Base-by-base conservation (phyloP, 495 filamentous ascomycete species). In the Aspergillus saccharolyticus region DNA sequence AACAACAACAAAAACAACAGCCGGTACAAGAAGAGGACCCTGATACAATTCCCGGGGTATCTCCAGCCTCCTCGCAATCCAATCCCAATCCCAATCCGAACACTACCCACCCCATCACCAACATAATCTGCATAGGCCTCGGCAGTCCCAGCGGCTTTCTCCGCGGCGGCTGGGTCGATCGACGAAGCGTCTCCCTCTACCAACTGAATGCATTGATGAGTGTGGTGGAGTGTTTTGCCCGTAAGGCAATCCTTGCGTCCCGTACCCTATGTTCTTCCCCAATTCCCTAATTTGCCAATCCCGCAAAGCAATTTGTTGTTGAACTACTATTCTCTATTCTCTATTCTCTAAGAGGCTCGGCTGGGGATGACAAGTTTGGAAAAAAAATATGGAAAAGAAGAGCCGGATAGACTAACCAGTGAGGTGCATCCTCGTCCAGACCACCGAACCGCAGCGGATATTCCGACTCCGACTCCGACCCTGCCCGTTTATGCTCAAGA, bases 181-280 rank as follows among this genome's bases (percentile, higher is more conserved):
- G 76, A 3, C 56, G 76, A 17, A 62, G 48, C 47, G 71, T 78
- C 3, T 76, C 77, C 7, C 67, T 78, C 52, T 80, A 75, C 56
- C 86, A 91, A 64, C 76, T 89, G 8, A 85, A 79, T 2, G 86
- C 85, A 16, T 72, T 91, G 54, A 59, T 76, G 12, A 68, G 68
- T n/a, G 69, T 88, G 1, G 70, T 83, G 39, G 66, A 78, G 46
- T 56, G 44, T 45, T 28, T 69, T 60, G 21, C 58, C 58, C 60
- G 33, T 57, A 61, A 16, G 28, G 39, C 28, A 45, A 20, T 20
- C 43, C 49, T 45, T 28, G 20, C 39, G 16, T 24, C 12, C 45
- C 63, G 44, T 44, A 56, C 44, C 18, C 22, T 45, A 8, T 33
- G 21, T 16, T n/a, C 19, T 44, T 19, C 20, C 39, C 49, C n/a